Conservation (phyloP, 257 asterid species). For the Nicotiana undulata region DNA sequence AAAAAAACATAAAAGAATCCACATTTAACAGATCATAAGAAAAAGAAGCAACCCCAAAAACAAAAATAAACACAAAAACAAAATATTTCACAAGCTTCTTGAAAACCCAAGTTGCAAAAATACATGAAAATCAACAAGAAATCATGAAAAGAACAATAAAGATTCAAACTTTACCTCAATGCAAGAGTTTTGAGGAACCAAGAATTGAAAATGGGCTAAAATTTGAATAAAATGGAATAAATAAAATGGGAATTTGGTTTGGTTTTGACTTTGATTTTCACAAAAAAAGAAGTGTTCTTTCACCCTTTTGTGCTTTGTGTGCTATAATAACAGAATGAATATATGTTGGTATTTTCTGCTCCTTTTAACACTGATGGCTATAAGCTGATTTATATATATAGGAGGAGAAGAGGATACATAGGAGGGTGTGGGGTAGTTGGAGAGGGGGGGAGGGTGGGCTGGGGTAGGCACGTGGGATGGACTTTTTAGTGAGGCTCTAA, state of each 20-base stretch:
- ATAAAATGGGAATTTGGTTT: neutral
- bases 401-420: neutral
- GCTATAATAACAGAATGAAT: neutral
- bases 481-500: conserved; percentile 20
- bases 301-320: neutral
- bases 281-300: neutral
- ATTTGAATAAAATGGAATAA: neutral
- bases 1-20: neutral
- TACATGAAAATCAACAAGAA: neutral
- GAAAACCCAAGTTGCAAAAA: neutral
- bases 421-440: neutral
- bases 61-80: neutral
- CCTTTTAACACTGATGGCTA: neutral
- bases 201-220: neutral
- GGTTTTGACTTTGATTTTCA: neutral
- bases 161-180: conserved; percentile 16
- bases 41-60: neutral
- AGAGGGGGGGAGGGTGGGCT: neutral
- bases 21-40: neutral
- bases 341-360: neutral
- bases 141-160: neutral
- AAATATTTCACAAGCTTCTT: neutral
- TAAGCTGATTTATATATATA: neutral
- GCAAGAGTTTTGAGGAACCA: conserved; percentile 5
- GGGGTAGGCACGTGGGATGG: conserved; percentile 41